phyloP scores from a whole-genome alignment of 2,329 filamentous ascomycete genomes.

The Pestalotiopsis fici region DNA sequence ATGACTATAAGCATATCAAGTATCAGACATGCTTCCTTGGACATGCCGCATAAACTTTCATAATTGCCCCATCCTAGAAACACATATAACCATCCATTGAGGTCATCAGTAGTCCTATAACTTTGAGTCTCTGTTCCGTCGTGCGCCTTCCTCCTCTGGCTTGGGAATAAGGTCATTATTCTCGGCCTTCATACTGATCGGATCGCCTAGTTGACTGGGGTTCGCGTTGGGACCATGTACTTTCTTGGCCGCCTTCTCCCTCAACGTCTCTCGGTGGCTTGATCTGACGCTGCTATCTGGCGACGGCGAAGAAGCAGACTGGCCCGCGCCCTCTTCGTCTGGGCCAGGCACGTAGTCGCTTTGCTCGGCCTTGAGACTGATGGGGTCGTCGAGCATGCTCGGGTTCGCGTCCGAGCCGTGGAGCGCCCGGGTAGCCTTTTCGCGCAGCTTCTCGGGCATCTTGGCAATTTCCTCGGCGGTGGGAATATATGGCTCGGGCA shows the following conservation, averaged over 20 bases:
- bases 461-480: background rate
- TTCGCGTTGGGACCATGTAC: constrained; percentile 22
- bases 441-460: constrained; percentile 28
- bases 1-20: background rate
- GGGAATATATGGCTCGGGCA: constrained; percentile 11
- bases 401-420: constrained; percentile 34
- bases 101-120: constrained; percentile 18
- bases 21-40: background rate
- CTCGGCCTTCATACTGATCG: constrained; percentile 23
- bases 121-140: constrained; percentile 22
- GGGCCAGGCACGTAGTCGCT: constrained; percentile 29
- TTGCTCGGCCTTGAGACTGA: constrained; percentile 39
- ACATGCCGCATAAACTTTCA: background rate
- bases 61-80: too few relatives aligned
- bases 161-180: constrained; percentile 16
- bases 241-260: constrained; percentile 21
- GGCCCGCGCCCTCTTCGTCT: constrained; percentile 21
- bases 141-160: constrained; percentile 20
- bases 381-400: constrained; percentile 38
- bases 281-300: background rate
- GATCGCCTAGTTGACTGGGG: constrained; percentile 23
- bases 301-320: background rate
- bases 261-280: constrained; percentile 12
- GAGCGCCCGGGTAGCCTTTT: constrained; percentile 27
- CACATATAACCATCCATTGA: background rate